A percentile compares a stretch with the other conserved stretches of the same genome.
Conservation (phyloP, 148 eudicot species). For the Silene conica region DNA sequence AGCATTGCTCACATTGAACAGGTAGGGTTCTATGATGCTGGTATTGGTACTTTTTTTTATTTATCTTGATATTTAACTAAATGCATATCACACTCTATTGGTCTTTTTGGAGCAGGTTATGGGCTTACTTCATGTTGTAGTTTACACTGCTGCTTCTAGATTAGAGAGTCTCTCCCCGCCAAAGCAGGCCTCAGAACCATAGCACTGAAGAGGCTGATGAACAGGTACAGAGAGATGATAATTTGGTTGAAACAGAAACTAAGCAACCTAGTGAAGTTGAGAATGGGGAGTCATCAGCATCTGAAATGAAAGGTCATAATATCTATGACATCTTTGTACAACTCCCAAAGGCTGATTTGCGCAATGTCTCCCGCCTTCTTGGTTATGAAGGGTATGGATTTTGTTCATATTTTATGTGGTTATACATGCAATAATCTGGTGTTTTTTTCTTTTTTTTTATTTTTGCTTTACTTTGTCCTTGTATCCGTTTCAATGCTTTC, state of each 20-base stretch:
- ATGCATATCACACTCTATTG: neutral
- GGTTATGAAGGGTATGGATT: slow-evolving; percentile 86
- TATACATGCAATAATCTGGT: neutral
- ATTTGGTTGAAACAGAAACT: slow-evolving; percentile 37
- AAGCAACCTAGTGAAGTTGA: slow-evolving; percentile 34
- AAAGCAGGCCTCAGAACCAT: slow-evolving; percentile 39
- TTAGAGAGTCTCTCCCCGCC: slow-evolving; percentile 45
- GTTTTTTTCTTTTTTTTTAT: neutral
- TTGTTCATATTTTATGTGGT: neutral
- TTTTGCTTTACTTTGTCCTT: neutral
- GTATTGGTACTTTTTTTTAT: neutral
- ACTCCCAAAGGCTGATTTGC: slow-evolving; percentile 76
- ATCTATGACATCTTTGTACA: slow-evolving; percentile 48
- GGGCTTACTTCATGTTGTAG: slow-evolving; percentile 80
- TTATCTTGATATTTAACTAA: neutral
- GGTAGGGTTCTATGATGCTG: slow-evolving; percentile 37
- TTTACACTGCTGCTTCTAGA: slow-evolving; percentile 67
- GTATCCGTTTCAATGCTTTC: too few species aligned
- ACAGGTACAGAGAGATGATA: slow-evolving; percentile 33
- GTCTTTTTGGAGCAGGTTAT: slow-evolving; percentile 53
- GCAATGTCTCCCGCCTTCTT: slow-evolving; percentile 84
- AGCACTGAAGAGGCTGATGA: slow-evolving; percentile 36
- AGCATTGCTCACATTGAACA: slow-evolving; percentile 91
- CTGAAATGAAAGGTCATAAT: slow-evolving; percentile 35
- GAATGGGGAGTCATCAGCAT: slow-evolving; percentile 36